Evolutionary conservation across 352 stramenopile genomes (phyloP), one percentile per base, ranked within the genome.

Genomic region (Halophytophthora polymorphica): DNA sequence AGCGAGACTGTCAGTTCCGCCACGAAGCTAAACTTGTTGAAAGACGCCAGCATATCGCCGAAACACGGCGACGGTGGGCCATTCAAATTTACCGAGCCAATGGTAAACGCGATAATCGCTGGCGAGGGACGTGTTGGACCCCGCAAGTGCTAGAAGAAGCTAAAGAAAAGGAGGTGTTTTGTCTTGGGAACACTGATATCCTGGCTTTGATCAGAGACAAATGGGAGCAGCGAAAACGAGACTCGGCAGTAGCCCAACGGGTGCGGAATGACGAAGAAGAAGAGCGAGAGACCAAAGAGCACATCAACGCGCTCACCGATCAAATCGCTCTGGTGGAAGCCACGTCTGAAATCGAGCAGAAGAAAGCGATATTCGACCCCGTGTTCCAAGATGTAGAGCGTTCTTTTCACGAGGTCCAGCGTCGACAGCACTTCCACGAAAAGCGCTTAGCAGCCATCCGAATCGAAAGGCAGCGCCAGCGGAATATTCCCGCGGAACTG

Each of bases 1-100:
- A 90, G 79, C 69, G 79, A n/a, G 79, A 90, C 21, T 90, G 79
- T 42, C 55, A 60, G 19, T 68, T 79, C 59, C 51, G 72, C 18
- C 50, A 83, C 21, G 46, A 84, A 41, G 57, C 61, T 15, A 70
- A 78, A 6, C 36, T 66, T 7, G 22, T 53, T 2, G 62, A 71
- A 17, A 75, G 53, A 25, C 59, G 44, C 15, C 69, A 67, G 6
- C 50, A 62, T 11, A 56, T 90, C 25, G 71, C 73, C 14, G 73
- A 85, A 28, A 74, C 77, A 11, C 73, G 69, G 35, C 63, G 79
- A 1, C 64, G 56, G 33, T 93, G 71, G 76, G 21, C 61, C 21
- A 60, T 90, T 36, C 57, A 77, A 19, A 61, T 76, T 25, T 83
- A 73, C 37, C 63, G 61, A 21, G 66, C 63, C 10, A 84, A 68